A percentile compares a stretch with the other conserved stretches of the same genome.
Conservation (phyloP, 2,329 filamentous ascomycete species). For the Epichloe sylvatica region DNA sequence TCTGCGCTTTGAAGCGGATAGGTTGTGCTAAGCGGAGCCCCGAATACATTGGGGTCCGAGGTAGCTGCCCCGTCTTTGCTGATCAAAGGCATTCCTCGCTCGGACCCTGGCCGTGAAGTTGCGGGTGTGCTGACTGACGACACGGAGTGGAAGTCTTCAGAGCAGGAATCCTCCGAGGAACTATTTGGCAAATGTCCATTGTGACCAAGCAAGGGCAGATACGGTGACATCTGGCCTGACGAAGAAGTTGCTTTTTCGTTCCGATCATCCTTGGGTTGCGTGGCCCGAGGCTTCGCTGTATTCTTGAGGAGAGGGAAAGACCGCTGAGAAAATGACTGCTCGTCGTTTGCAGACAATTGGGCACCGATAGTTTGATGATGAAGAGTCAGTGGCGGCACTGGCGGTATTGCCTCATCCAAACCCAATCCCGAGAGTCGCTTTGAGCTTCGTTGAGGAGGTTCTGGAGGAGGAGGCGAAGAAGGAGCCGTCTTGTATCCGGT, state of each 20-base stretch:
- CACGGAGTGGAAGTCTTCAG: slow-evolving; percentile 23
- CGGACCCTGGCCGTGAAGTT: slow-evolving; percentile 27
- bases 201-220: background rate
- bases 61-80: slow-evolving; percentile 2
- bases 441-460: slow-evolving; percentile 16
- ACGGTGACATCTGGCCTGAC: background rate
- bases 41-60: slow-evolving; percentile 1
- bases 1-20: slow-evolving; percentile 2
- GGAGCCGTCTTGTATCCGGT: slow-evolving; percentile 9
- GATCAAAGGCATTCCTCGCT: slow-evolving; percentile 17
- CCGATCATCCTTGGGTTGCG: background rate
- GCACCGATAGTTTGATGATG: background rate
- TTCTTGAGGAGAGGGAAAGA: slow-evolving; percentile 1
- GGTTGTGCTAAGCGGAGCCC: background rate
- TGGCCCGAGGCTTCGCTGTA: background rate
- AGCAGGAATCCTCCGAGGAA: slow-evolving; percentile 25
- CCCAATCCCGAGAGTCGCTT: slow-evolving; percentile 12
- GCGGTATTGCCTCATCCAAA: slow-evolving; percentile 3
- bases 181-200: slow-evolving; percentile 9
- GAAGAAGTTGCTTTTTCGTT: background rate
- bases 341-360: background rate
- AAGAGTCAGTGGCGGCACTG: background rate
- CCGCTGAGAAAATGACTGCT: background rate
- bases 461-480: slow-evolving; percentile 11
- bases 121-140: slow-evolving; percentile 25